Base-by-base conservation (phyloP, 352 stramenopile species). In the Phytophthora melonis region DNA sequence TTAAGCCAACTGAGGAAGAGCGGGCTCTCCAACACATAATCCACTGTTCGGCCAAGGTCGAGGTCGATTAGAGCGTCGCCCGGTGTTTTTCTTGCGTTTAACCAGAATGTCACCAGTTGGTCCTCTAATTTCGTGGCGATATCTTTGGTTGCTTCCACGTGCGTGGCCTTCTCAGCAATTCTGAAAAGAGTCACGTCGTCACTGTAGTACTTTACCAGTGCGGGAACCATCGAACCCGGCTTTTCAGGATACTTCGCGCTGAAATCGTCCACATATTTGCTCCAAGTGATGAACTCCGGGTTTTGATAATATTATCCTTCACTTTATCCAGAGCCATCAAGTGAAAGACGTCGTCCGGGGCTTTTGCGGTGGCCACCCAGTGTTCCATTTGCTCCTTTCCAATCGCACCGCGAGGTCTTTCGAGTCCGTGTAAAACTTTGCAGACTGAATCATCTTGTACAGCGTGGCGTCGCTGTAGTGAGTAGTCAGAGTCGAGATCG, bases 391-490 rank as follows among this genome's bases (percentile, higher is more conserved):
- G 36, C 13, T 45, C 36, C 4, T 18, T 45, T 45, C 10, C 36
- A 45, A 16, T 45, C 16, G 14, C 3, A 13, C 6, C 11, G 36
- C 36, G 36, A 45, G 36, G 13, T 45, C 36, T 13, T 45, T 45
- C 36, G 5, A 4, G 36, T 4, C 3, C 11, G 13, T 6, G 11
- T 14, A 18, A 13, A 53, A 19, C 3, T 58, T 59, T 11, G 30
- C 60, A n/a, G 3, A 6, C 39, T 58, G 13, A 21, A 58, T 47
- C 59, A 66, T 43, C 10, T 45, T 23, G 19, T 34, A 57, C 32
- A 66, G 49, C 5, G 9, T 36, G 5, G 47, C 30, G 34, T 67
- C 60, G 11, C 30, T 47, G 32, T 43, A 67, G 1, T 59, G 30
- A 50, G 19, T 19, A 3, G 49, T 36, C 32, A 67, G 30, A 5